phyloP scores from a whole-genome alignment of 176 grass and related monocot genomes.

The Hordeum marinum region DNA sequence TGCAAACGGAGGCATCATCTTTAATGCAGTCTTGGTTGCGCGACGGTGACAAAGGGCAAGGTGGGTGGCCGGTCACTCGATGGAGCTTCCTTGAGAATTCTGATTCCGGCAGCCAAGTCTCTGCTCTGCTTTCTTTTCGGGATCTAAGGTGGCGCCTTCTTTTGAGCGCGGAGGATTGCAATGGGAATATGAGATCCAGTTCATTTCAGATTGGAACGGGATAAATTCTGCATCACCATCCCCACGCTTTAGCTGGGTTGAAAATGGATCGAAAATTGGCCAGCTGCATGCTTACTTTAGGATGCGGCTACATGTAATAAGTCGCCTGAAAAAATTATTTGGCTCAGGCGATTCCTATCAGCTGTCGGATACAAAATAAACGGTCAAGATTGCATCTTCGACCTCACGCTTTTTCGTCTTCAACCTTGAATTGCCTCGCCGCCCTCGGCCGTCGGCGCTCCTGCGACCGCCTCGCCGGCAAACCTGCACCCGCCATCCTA shows the following conservation, averaged over 20 bases:
- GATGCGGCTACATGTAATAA: no score
- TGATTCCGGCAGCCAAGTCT: background rate
- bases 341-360: no score
- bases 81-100: background rate
- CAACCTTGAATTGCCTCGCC: no score
- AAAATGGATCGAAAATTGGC: background rate
- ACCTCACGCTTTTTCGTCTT: no score
- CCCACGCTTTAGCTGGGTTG: background rate
- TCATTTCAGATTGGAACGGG: background rate
- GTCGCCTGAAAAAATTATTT: no score
- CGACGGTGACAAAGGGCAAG: slow-evolving; percentile 21
- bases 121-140: background rate
- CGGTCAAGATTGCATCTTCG: no score
- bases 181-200: background rate
- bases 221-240: background rate
- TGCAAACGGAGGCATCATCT: slow-evolving; percentile 16
- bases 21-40: slow-evolving; percentile 27
- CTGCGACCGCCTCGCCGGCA: no score
- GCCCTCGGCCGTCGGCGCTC: no score
- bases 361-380: no score
- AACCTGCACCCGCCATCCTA: no score
- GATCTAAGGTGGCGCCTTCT: background rate
- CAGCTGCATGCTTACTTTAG: no score
- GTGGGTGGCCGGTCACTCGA: slow-evolving; percentile 15
- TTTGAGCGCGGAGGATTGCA: background rate